Evolutionary conservation across 768 basidiomycete genomes (phyloP).

Genomic region (Tremella yokohamensis): DNA sequence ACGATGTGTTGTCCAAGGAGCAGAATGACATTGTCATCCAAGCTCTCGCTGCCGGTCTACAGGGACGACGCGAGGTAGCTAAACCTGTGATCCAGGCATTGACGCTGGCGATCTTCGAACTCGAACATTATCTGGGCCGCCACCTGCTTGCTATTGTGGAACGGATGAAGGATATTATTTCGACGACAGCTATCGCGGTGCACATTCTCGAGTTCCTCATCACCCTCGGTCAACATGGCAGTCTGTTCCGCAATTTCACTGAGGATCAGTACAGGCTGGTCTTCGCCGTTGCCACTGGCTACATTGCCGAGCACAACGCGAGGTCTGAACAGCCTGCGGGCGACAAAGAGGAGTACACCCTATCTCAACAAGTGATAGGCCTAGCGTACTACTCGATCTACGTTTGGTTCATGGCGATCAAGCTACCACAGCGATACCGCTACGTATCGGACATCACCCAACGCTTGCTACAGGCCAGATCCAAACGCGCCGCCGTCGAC

Average conservation of each 20-base stretch:
- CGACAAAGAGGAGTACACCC: conserved; percentile 57
- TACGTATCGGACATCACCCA: conserved; percentile 82
- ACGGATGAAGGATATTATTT: conserved; percentile 84
- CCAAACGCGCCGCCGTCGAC: conserved; percentile 68
- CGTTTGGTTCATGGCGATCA: conserved; percentile 87
- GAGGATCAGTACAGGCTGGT: conserved; percentile 87
- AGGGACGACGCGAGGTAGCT: conserved; percentile 55
- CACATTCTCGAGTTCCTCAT: conserved; percentile 90
- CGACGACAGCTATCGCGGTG: conserved; percentile 85
- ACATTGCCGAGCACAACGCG: conserved; percentile 75
- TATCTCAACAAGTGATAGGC: conserved; percentile 85
- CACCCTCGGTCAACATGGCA: conserved; percentile 74
- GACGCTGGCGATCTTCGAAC: conserved; percentile 79
- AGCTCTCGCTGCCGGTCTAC: conserved; percentile 53
- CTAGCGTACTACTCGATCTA: conserved; percentile 88
- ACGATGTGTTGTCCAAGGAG: conserved; percentile 64
- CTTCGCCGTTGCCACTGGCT: conserved; percentile 88
- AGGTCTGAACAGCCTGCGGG: conserved; percentile 28
- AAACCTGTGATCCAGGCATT: conserved; percentile 87
- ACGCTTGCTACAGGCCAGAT: conserved; percentile 80
- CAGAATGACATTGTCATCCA: conserved; percentile 53
- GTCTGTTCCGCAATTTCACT: conserved; percentile 83
- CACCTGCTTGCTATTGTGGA: conserved; percentile 74
- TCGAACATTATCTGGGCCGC: conserved; percentile 75
- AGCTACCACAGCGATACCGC: conserved; percentile 71